A percentile compares a stretch with the other conserved stretches of the same genome.
Evolutionary conservation across 495 filamentous ascomycete genomes (phyloP).

Genomic region (Bathelium albidoporum): DNA sequence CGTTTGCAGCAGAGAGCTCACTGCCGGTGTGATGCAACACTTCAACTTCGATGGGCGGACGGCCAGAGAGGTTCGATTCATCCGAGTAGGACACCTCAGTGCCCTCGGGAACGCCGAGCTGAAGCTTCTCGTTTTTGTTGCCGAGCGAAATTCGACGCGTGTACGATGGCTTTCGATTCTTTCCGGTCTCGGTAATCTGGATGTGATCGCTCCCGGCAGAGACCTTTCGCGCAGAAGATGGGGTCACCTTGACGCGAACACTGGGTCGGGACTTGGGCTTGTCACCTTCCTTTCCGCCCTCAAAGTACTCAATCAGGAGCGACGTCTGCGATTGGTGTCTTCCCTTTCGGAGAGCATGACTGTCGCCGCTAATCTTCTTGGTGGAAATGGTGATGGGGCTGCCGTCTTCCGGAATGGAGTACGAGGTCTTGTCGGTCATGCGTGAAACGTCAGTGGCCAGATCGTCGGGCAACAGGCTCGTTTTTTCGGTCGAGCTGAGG

Average conservation of each 20-base stretch:
- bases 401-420: constrained; percentile 92
- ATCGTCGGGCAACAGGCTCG: constrained; percentile 39
- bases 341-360: constrained; percentile 35
- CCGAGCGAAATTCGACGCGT: constrained; percentile 53
- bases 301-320: constrained; percentile 95
- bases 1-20: constrained; percentile 50
- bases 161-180: constrained; percentile 53
- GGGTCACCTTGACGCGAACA: constrained; percentile 89
- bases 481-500: constrained; percentile 23
- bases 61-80: constrained; percentile 59
- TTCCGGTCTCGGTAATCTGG: constrained; percentile 68
- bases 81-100: constrained; percentile 61
- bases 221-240: constrained; percentile 52
- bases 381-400: constrained; percentile 83
- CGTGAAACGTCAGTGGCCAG: constrained; percentile 69
- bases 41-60: constrained; percentile 74
- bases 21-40: constrained; percentile 51
- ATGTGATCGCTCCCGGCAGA: constrained; percentile 58
- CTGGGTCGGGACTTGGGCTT: constrained; percentile 63
- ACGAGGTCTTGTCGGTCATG: constrained; percentile 68
- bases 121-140: constrained; percentile 42
- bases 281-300: constrained; percentile 58
- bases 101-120: constrained; percentile 33
- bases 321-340: constrained; percentile 71
- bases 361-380: constrained; percentile 40